phyloP scores from a whole-genome alignment of 1,284 basidiomycete genomes.

The Stereum hirsutum region DNA sequence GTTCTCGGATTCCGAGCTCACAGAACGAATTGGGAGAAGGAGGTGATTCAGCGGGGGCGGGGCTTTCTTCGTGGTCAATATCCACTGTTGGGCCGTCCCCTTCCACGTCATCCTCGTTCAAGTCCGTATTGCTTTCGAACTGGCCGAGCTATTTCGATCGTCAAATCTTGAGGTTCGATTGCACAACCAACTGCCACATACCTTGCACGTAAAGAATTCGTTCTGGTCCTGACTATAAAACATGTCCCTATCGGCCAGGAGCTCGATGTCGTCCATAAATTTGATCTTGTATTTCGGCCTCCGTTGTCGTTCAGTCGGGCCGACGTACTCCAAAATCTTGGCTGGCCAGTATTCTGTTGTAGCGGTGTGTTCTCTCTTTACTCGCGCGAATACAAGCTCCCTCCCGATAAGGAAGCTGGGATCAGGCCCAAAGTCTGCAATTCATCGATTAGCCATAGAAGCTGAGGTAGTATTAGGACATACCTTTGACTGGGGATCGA shows the following conservation, averaged over 20 bases:
- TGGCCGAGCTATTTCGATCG: constrained; percentile 37
- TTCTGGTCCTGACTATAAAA: constrained; percentile 49
- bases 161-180: constrained; percentile 2
- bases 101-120: constrained; percentile 30
- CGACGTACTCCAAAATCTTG: constrained; percentile 41
- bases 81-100: no score
- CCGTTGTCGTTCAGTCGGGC: constrained; percentile 25
- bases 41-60: constrained; percentile 17
- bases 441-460: constrained; percentile 1
- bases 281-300: constrained; percentile 37
- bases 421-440: constrained; percentile 23
- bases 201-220: constrained; percentile 50
- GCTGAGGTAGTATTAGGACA: no score
- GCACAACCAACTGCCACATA: constrained; percentile 18
- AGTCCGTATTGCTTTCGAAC: constrained; percentile 38
- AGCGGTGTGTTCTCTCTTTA: constrained; percentile 24
- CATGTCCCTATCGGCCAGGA: constrained; percentile 32
- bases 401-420: constrained; percentile 48
- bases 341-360: constrained; percentile 60
- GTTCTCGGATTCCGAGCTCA: constrained; percentile 39
- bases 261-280: constrained; percentile 42
- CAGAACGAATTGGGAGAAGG: constrained; percentile 30
- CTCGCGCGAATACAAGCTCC: constrained; percentile 49
- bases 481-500: no score
- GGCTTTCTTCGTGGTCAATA: constrained; percentile 9